These are phyloP conservation scores for Ehretia macrophylla DNA, from an alignment of 257 asterid species.

Conservation along the genomic window DNA sequence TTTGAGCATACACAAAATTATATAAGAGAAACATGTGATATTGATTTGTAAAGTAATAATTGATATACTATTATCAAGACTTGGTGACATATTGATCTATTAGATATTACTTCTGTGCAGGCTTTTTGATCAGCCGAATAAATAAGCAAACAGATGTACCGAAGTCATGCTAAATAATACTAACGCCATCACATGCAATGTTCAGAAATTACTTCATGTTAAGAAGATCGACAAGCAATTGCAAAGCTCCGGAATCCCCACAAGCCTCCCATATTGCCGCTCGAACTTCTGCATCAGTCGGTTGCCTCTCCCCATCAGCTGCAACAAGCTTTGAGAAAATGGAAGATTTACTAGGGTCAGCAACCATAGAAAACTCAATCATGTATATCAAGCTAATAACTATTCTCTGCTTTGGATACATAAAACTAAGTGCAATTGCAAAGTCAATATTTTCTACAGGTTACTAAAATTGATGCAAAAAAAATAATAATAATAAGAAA, in stretches of 20 bases:
- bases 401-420: not conserved
- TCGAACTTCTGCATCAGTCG: slow-evolving; percentile 73
- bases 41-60: too few relatives aligned
- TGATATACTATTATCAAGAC: too few relatives aligned
- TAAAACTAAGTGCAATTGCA: not conserved
- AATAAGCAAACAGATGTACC: not conserved
- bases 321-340: slow-evolving; percentile 57
- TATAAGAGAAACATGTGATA: slow-evolving; percentile 3
- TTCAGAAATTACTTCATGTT: slow-evolving; percentile 57
- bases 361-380: not conserved
- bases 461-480: too few relatives aligned
- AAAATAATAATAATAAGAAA: too few relatives aligned
- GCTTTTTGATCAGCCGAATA: too few relatives aligned
- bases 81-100: too few relatives aligned
- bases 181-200: not conserved
- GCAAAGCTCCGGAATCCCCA: slow-evolving; percentile 84
- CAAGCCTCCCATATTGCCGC: slow-evolving; percentile 92
- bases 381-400: not conserved
- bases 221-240: slow-evolving; percentile 86
- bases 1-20: slow-evolving; percentile 16
- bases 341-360: not conserved
- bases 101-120: not conserved
- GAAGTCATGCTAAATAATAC: not conserved
- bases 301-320: slow-evolving; percentile 62
- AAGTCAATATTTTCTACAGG: not conserved